Base-by-base conservation (phyloP, 176 grass and related monocot species). In the Echinochloa phyllopogon region DNA sequence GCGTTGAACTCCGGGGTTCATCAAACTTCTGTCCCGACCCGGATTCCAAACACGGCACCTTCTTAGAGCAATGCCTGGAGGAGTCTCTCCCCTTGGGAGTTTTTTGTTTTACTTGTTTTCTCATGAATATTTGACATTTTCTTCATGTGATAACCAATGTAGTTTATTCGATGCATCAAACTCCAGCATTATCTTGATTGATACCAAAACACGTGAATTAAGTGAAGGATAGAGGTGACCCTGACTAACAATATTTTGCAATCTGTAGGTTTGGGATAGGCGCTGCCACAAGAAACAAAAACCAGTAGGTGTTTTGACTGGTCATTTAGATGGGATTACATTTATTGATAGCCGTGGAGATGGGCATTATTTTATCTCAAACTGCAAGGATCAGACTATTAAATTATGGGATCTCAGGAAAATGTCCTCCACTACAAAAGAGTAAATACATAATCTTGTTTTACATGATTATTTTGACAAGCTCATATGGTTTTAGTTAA, bases 321-420 rank as follows among this genome's bases (percentile, higher is more conserved):
- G 94, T 58, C 94, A 97, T 87, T 80, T 94, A 73, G 89, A 94
- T 51, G 92, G 94, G 72, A 88, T 97, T 77, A 97, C 94, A 80
- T 94, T 84, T 87, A 92, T 97, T 78, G 94, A 97, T 88, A 94
- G 94, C 84, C 82, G 91, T 64, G 85, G 91, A 0, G 92, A 97
- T 50, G 94, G 94, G 10, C 87, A 53, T 58, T 97, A 97, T 84
- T 86, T 97, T 37, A 92, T 97, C 72, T 97, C 94, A 45, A 97
- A 97, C 36, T 82, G 94, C 80, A 97, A 97, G 89, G 94, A 97
- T 84, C 94, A 97, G 71, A 88, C 89, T 58, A 94, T 90, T 50
- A 97, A 97, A 84, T 87, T 97, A 55, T 97, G 94, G 94, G 94
- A 97, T 43, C 69, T 92, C 38, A 89, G 94, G 69, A 97, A 84